Evolutionary conservation across 2,329 filamentous ascomycete species (phyloP).

Genomic region (Colletotrichum tropicicola): DNA sequence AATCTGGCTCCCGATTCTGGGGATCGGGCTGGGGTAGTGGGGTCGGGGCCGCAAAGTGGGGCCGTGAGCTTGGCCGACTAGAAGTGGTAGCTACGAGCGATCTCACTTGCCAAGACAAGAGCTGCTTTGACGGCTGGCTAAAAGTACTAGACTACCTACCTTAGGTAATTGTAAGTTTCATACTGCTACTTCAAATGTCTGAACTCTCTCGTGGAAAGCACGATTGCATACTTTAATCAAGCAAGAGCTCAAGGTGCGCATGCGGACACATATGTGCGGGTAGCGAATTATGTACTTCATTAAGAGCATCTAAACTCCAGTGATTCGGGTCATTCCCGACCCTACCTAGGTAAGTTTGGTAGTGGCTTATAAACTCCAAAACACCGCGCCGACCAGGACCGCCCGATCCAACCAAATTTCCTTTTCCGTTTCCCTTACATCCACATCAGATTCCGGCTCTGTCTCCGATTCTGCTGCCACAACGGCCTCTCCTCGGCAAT

Average conservation of each 20-base stretch:
- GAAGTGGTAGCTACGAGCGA: too few species aligned
- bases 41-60: not conserved
- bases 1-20: not conserved
- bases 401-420: not conserved
- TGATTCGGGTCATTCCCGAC: not conserved
- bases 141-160: too few species aligned
- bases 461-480: conserved; percentile 64
- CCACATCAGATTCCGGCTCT: conserved; percentile 58
- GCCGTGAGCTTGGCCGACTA: too few species aligned
- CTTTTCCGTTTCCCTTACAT: conserved; percentile 38
- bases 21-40: too few species aligned
- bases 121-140: too few species aligned
- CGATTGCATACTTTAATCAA: too few species aligned
- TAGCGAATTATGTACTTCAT: not conserved
- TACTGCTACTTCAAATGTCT: too few species aligned
- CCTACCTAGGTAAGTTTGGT: not conserved
- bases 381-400: not conserved
- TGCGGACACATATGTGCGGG: not conserved
- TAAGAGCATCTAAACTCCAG: not conserved
- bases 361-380: conserved; percentile 3
- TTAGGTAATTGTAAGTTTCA: too few species aligned
- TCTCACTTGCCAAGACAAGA: too few species aligned
- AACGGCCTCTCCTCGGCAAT: conserved; percentile 49
- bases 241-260: not conserved
- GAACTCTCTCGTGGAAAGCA: too few species aligned